Base-by-base conservation (phyloP, 1,139 yeast genomes). In the Taphrina populina region DNA sequence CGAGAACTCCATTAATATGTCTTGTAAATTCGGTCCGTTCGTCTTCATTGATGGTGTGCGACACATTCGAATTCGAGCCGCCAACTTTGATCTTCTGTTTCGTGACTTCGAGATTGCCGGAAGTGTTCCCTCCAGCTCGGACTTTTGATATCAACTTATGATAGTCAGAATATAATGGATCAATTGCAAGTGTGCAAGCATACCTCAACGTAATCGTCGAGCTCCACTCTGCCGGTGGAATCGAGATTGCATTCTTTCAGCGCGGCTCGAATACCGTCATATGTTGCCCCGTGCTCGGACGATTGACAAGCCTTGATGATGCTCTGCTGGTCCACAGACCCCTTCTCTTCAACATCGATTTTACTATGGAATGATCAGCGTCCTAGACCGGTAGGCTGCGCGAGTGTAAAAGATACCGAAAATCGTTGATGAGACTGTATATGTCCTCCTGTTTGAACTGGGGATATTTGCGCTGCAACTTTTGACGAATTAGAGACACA, bases 21-120 rank as follows among this genome's bases (percentile, higher is more conserved):
- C 95, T 81, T 4, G 98, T 92, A 71, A 92, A 92, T 73, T 88
- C 97, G 26, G 87, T 77, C 69, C 96, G 80, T 73, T 92, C 99
- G 76, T 92, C 99, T 65, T 92, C 97, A 69, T 92, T 88, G 69
- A 92, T 88, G 3, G 96, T 88, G 69, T 92, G 99, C 2, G 96
- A 86, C n/a, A 95, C 87, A 51, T 96, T 96, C 0, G 92, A 79
- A 20, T 92, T 82, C 51, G 85, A 79, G 33, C 95, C 90, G 55
- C 87, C 79, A 59, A 86, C 92, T 44, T 92, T 84, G 66, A 88
- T 88, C 55, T 40, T 57, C 61, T 20, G 52, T 62, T 20, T 58
- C 41, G 11, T 49, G 40, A 24, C 52, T 44, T 27, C 44, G 23
- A 40, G 36, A 27, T 34, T 37, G 17, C 53, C 56, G 20, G 30